A percentile compares a stretch with the other conserved stretches of the same genome.
Conservation (phyloP, 2,329 filamentous ascomycete genomes). For the Scorias spongiosa region DNA sequence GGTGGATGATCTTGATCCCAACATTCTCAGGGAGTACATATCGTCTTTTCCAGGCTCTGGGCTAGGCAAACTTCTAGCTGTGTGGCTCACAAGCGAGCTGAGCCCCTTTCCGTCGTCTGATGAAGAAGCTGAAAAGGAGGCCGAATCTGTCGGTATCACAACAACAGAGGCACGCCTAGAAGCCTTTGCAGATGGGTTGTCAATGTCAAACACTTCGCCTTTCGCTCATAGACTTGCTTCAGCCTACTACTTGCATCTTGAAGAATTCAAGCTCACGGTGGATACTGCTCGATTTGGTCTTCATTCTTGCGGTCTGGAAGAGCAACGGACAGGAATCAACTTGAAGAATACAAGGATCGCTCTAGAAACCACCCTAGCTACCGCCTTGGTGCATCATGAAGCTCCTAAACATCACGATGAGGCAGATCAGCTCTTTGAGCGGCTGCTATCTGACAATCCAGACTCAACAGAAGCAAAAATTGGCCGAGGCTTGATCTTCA, state of each 20-base stretch:
- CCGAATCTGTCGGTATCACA: slow-evolving; percentile 43
- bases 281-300: slow-evolving; percentile 66
- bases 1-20: slow-evolving; percentile 61
- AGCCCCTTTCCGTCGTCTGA: slow-evolving; percentile 69
- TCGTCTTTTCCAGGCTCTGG: slow-evolving; percentile 72
- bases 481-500: slow-evolving; percentile 78
- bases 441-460: slow-evolving; percentile 59
- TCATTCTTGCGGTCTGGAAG: slow-evolving; percentile 43
- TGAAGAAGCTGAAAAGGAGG: slow-evolving; percentile 22
- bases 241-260: slow-evolving; percentile 68
- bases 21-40: slow-evolving; percentile 66
- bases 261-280: slow-evolving; percentile 70
- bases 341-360: slow-evolving; percentile 59
- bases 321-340: slow-evolving; percentile 49
- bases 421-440: slow-evolving; percentile 72
- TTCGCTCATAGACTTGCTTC: slow-evolving; percentile 72
- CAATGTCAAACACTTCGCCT: slow-evolving; percentile 45
- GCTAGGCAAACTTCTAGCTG: slow-evolving; percentile 65
- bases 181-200: slow-evolving; percentile 52
- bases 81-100: slow-evolving; percentile 66
- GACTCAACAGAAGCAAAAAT: slow-evolving; percentile 70
- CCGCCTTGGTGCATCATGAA: slow-evolving; percentile 80
- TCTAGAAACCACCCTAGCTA: slow-evolving; percentile 63
- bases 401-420: slow-evolving; percentile 79
- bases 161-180: slow-evolving; percentile 66